A percentile compares a stretch with the other conserved stretches of the same genome.
phyloP scores from a whole-genome alignment of 805 yeast genomes.

The Debaryomyces prosopidis region DNA sequence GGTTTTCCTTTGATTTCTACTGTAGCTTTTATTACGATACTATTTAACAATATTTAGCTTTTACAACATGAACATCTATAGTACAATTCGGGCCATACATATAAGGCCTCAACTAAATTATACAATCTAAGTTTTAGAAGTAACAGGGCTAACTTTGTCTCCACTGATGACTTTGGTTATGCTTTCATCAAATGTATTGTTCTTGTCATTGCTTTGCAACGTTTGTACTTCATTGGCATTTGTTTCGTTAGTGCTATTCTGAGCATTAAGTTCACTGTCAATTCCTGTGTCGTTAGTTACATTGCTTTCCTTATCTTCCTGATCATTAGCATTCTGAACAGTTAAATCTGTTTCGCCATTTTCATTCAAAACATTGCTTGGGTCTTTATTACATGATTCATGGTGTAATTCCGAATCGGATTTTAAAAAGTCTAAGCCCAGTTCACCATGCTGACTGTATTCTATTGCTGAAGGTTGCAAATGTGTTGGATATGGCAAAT shows the following conservation, averaged over 20 bases:
- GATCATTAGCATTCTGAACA: neutral
- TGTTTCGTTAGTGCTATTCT: neutral
- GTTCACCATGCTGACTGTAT: too few relatives aligned
- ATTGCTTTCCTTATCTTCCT: neutral
- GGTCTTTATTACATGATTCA: neutral
- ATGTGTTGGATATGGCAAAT: conserved; percentile 18
- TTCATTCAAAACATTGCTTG: neutral
- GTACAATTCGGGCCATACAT: too few relatives aligned
- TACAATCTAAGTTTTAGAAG: too few relatives aligned
- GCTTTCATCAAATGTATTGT: neutral
- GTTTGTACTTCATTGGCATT: conserved; percentile 8
- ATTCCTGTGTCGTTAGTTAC: neutral
- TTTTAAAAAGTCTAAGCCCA: too few relatives aligned
- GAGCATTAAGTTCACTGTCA: neutral
- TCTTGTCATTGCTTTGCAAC: conserved; percentile 4
- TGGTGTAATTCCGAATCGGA: neutral
- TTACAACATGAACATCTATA: too few relatives aligned
- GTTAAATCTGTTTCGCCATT: neutral
- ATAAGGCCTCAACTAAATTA: too few relatives aligned
- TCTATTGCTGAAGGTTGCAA: neutral
- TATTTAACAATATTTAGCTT: too few relatives aligned
- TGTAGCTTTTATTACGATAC: too few relatives aligned
- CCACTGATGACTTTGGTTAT: too few relatives aligned
- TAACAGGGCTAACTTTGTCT: too few relatives aligned
- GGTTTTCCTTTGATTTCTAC: neutral